Conservation (phyloP, 2,329 filamentous ascomycete genomes). For the Tricladium varicosporioides region DNA sequence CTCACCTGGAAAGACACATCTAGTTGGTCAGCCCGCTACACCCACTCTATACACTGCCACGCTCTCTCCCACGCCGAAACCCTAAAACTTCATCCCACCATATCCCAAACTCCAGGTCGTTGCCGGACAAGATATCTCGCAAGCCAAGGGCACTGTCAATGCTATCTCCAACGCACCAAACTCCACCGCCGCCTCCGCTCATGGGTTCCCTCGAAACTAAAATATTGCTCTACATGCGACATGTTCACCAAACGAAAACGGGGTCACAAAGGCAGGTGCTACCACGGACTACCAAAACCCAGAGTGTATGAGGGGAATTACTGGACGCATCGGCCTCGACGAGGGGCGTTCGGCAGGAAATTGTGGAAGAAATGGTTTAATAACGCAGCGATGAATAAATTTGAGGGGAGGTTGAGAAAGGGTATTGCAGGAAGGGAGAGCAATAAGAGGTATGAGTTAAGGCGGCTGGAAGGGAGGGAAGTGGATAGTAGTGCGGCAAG, state of each 20-base stretch:
- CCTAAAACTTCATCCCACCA: too few species aligned
- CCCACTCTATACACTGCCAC: conserved; percentile 19
- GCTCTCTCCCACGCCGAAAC: conserved; percentile 8
- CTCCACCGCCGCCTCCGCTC: conserved; percentile 21
- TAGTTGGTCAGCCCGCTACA: neutral
- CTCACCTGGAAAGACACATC: neutral
- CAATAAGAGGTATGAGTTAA: conserved; percentile 23
- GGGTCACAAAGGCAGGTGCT: conserved; percentile 21
- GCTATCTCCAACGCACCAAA: conserved; percentile 10
- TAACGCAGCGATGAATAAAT: conserved; percentile 24
- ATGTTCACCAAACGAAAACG: conserved; percentile 27
- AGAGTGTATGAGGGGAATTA: conserved; percentile 6
- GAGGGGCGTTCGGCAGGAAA: conserved; percentile 24
- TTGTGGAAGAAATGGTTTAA: conserved; percentile 33
- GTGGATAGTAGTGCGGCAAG: conserved; percentile 20
- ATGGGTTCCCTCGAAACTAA: conserved; percentile 25
- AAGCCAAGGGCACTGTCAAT: conserved; percentile 22
- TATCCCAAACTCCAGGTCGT: neutral
- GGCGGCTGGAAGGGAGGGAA: conserved; percentile 12
- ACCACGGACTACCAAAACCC: conserved; percentile 22
- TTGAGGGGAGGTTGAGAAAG: conserved; percentile 19
- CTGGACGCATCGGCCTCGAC: conserved; percentile 25
- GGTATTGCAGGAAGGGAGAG: conserved; percentile 6
- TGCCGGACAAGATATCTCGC: neutral
- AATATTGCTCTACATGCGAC: conserved; percentile 25